Conservation (phyloP, 495 filamentous ascomycete genomes). For the Hapsidospora chrysogenum region DNA sequence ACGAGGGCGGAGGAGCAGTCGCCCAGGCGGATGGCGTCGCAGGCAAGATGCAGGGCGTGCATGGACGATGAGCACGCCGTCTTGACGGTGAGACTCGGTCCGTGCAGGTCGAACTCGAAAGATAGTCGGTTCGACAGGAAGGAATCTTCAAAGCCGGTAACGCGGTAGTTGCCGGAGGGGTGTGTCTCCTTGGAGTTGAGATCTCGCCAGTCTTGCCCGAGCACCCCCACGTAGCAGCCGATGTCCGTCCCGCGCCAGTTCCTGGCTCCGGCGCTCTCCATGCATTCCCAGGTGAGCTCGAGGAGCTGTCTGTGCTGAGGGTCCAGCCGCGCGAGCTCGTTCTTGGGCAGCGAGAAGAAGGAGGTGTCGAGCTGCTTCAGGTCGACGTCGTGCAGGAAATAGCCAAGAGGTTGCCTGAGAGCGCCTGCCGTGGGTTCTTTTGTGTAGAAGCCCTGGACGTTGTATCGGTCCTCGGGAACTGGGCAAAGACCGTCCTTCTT, state of each 20-base stretch:
- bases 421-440: conserved; percentile 5
- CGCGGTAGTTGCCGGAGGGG: conserved; percentile 10
- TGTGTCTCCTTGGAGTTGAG: conserved; percentile 17
- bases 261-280: conserved; percentile 30
- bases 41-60: conserved; percentile 33
- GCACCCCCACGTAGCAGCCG: conserved; percentile 25
- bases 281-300: conserved; percentile 27
- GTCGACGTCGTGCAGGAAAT: conserved; percentile 22
- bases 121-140: conserved; percentile 15
- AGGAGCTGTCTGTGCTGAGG: conserved; percentile 35
- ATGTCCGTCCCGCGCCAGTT: conserved; percentile 23
- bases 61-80: conserved; percentile 37
- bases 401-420: conserved; percentile 13
- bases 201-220: conserved; percentile 20
- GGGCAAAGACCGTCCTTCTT: no score
- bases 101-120: conserved; percentile 17
- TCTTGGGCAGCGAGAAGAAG: conserved; percentile 22
- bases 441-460: conserved; percentile 7
- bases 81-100: conserved; percentile 27
- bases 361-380: conserved; percentile 13
- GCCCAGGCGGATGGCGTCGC: conserved; percentile 19
- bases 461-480: no score
- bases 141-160: conserved; percentile 17
- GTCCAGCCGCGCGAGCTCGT: conserved; percentile 26
- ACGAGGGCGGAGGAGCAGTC: conserved; percentile 24